Base-by-base conservation (phyloP, 257 asterid species). In the Plectranthus barbatus region DNA sequence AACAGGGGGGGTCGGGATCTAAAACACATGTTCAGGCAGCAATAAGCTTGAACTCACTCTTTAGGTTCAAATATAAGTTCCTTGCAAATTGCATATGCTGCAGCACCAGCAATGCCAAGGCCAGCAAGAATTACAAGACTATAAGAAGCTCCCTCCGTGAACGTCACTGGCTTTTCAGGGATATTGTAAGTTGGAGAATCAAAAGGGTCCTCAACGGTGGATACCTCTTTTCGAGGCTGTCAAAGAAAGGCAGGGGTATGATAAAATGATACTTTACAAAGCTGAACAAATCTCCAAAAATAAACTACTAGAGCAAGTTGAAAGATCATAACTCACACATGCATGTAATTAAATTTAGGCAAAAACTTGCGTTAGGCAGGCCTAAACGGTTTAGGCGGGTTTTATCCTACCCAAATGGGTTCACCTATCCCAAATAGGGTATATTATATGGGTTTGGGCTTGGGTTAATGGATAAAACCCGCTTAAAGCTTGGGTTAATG, bases 91-190 rank as follows among this genome's bases (percentile, higher is more conserved):
- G 80, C 99, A 81, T 85, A 86, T 39, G 84, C 97, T 13, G 96
- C 96, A 20, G 80, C 88, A 19, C 69, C 90, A 74, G 96, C 97
- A 64, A 92, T 56, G 67, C 95, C 97, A 53, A 89, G 95, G 47
- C 97, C 97, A 13, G 89, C 95, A 58, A 92, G 95, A 73, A 92
- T 92, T 74, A 85, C 39, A 52, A 89, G 59, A 65, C 80, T 79
- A 76, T 89, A 92, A 17, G 96, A 89, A 76, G 96, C 93, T 73
- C 96, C 99, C 79, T 92, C 99, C 2, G 90, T 83, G 61, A 89
- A 89, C 0, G 99, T 80, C 73, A 92, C 91, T 17, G 95, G 99
- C 80, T 86, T 92, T 76, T 92, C 90, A 3, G 97, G 99, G 71
- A 92, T 92, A 72, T 89, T 82, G 66, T 89, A 84, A 17, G 97